These are phyloP conservation scores for Spergularia azorica DNA, from an alignment of 179 eudicot genomes.

Conservation along the genomic window DNA sequence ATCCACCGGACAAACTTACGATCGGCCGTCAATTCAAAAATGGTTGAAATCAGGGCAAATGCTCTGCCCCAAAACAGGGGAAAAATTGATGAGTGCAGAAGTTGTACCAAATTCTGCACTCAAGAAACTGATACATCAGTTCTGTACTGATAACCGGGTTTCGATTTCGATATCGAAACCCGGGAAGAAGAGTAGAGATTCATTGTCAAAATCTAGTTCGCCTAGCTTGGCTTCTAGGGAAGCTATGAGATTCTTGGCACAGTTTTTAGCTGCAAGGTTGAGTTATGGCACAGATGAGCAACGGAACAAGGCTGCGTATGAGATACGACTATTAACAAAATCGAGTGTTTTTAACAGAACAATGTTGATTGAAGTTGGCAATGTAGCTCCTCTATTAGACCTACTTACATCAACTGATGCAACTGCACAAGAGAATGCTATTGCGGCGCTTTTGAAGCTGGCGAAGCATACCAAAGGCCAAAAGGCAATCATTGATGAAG, in stretches of 20 bases:
- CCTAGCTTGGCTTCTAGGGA: constrained; percentile 46
- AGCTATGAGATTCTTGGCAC: constrained; percentile 51
- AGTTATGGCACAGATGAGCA: constrained; percentile 52
- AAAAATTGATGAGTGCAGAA: constrained; percentile 49
- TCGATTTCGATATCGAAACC: constrained; percentile 53
- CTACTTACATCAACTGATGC: constrained; percentile 55
- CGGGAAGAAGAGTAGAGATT: constrained; percentile 42
- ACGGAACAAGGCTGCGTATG: constrained; percentile 70
- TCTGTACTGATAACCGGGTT: constrained; percentile 66
- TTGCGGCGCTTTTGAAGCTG: constrained; percentile 73
- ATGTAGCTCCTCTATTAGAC: constrained; percentile 54
- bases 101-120: constrained; percentile 69
- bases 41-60: constrained; percentile 76
- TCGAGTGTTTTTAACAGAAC: constrained; percentile 58
- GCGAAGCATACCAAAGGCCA: constrained; percentile 65
- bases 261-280: constrained; percentile 50
- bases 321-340: constrained; percentile 66
- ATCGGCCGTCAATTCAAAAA: constrained; percentile 67
- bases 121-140: constrained; percentile 58
- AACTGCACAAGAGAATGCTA: constrained; percentile 61
- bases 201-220: constrained; percentile 35
- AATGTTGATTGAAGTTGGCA: constrained; percentile 55
- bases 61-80: constrained; percentile 86
- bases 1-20: constrained; percentile 82
- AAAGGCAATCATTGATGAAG: constrained; percentile 57